These are phyloP conservation scores for Graphilbum ipis-grandicollis DNA, from an alignment of 2,329 filamentous ascomycete genomes.

Conservation along the genomic window DNA sequence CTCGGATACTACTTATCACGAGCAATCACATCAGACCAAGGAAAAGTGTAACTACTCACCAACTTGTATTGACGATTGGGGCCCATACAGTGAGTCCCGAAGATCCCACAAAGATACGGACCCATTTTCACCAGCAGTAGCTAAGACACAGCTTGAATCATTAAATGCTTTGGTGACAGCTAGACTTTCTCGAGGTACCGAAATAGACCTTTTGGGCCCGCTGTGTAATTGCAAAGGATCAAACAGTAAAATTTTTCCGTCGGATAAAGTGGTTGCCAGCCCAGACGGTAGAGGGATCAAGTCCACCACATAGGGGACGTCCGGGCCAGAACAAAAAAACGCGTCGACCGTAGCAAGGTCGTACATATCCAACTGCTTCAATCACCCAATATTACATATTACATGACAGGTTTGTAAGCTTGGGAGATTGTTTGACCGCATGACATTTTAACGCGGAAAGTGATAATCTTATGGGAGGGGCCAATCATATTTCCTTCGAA, in stretches of 20 bases:
- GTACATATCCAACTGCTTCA: constrained; percentile 19
- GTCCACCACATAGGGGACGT: constrained; percentile 37
- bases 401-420: too few relatives aligned
- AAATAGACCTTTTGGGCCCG: constrained; percentile 28
- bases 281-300: constrained; percentile 31
- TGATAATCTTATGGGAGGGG: too few relatives aligned
- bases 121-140: constrained; percentile 58
- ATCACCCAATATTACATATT: too few relatives aligned
- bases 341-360: constrained; percentile 20
- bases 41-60: background rate
- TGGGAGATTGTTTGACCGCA: too few relatives aligned
- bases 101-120: constrained; percentile 49
- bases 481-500: too few relatives aligned
- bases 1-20: too few relatives aligned
- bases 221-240: constrained; percentile 37
- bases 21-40: constrained; percentile 1
- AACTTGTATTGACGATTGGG: constrained; percentile 27
- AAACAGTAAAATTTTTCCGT: constrained; percentile 51
- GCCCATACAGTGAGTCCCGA: constrained; percentile 21
- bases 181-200: constrained; percentile 42
- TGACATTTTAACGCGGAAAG: too few relatives aligned
- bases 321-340: constrained; percentile 19
- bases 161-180: constrained; percentile 43
- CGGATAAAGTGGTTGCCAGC: constrained; percentile 49
- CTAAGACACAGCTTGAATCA: constrained; percentile 33